A percentile compares a stretch with the other conserved stretches of the same genome.
Conservation (phyloP, 139 green algal species). For the Diplosphaera chodatii region DNA sequence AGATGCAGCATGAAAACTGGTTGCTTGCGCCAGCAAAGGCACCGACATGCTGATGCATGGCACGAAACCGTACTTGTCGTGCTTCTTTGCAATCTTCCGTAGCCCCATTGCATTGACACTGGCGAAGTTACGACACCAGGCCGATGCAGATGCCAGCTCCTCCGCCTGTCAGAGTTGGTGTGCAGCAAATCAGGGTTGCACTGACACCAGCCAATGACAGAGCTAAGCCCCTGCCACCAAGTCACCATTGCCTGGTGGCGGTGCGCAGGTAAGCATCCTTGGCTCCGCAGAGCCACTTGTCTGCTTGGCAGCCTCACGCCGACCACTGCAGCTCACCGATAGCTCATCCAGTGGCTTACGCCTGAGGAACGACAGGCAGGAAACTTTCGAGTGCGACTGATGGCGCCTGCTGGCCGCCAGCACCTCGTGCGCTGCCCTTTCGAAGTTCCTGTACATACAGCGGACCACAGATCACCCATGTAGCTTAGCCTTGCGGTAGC, state of each 20-base stretch:
- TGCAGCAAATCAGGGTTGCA: too few relatives aligned
- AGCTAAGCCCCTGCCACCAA: too few relatives aligned
- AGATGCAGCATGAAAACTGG: too few relatives aligned
- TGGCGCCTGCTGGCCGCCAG: background rate
- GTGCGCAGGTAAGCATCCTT: too few relatives aligned
- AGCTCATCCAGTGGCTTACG: background rate
- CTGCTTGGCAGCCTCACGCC: too few relatives aligned
- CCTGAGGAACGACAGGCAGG: slow-evolving; percentile 9
- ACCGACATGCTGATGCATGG: too few relatives aligned
- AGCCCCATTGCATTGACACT: slow-evolving; percentile 36
- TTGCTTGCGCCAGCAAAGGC: too few relatives aligned
- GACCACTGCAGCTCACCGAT: background rate
- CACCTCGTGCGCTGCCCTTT: background rate
- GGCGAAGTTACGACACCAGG: slow-evolving; percentile 45
- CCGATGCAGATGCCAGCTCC: slow-evolving; percentile 21
- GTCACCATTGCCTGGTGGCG: background rate
- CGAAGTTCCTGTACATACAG: background rate
- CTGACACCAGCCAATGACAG: too few relatives aligned
- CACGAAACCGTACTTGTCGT: slow-evolving; percentile 52
- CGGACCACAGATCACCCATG: too few relatives aligned
- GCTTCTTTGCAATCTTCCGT: slow-evolving; percentile 54
- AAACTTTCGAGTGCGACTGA: background rate
- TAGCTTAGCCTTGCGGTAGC: too few relatives aligned
- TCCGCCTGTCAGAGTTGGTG: slow-evolving; percentile 3
- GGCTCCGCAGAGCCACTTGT: too few relatives aligned